These are phyloP conservation scores for Citrullus mucosospermus DNA, from an alignment of 306 rosid genomes.

Conservation along the genomic window DNA sequence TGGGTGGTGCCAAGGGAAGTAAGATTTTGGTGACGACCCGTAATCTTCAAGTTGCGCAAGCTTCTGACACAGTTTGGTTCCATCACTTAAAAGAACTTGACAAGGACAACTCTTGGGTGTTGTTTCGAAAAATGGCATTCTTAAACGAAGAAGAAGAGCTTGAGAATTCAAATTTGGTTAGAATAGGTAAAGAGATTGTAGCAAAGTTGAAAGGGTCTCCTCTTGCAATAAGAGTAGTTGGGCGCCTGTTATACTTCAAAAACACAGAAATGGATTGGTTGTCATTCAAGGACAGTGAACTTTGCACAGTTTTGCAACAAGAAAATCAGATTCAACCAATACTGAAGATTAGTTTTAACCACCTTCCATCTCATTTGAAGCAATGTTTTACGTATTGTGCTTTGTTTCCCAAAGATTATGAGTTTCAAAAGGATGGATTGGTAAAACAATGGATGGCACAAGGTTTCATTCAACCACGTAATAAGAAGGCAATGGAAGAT, in stretches of 20 bases:
- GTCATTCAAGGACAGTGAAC: background rate
- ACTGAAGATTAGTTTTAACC: background rate
- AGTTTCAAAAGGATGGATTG: background rate
- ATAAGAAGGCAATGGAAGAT: too few relatives aligned
- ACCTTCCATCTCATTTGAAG: background rate
- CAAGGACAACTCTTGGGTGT: background rate
- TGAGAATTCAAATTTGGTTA: background rate
- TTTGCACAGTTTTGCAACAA: too few relatives aligned
- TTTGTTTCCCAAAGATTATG: background rate
- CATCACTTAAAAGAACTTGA: background rate
- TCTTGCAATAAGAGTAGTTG: background rate
- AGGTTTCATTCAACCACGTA: slow-evolving; percentile 9
- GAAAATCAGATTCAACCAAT: background rate
- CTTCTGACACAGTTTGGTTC: background rate
- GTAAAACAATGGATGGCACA: slow-evolving; percentile 19
- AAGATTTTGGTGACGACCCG: background rate
- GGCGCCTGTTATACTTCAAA: background rate
- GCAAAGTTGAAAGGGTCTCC: slow-evolving; percentile 9
- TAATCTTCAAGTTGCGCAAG: background rate
- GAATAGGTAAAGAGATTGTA: too few relatives aligned
- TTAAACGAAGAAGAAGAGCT: background rate
- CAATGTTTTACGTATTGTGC: slow-evolving; percentile 2
- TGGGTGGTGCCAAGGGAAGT: background rate
- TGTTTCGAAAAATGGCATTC: background rate
- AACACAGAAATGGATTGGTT: background rate